phyloP scores from a whole-genome alignment of 768 basidiomycete species.

The Suillus weaverae region DNA sequence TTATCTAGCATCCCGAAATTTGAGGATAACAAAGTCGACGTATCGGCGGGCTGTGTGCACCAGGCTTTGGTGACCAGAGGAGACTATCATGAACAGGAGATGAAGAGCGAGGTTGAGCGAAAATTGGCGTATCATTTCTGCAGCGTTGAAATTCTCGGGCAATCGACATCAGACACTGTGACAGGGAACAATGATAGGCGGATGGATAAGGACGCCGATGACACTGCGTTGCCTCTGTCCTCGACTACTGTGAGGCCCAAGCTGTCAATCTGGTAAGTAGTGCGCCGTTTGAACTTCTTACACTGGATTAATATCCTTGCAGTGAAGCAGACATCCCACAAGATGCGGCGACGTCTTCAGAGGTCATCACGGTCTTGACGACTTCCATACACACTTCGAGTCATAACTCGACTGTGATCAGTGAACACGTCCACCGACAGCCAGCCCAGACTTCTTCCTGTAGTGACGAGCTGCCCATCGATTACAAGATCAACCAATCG shows the following conservation, averaged over 20 bases:
- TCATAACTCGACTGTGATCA: neutral
- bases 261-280: neutral
- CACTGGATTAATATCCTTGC: neutral
- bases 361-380: neutral
- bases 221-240: neutral
- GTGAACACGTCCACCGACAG: neutral
- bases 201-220: neutral
- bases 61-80: neutral
- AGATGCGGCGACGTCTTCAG: neutral
- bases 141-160: neutral
- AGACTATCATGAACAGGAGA: neutral
- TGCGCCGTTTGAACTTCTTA: neutral
- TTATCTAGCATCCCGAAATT: neutral
- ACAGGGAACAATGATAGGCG: neutral
- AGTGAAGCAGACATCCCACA: neutral
- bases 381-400: neutral
- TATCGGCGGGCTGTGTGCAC: neutral
- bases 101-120: neutral
- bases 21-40: neutral
- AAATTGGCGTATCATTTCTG: neutral
- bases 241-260: neutral
- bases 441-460: neutral
- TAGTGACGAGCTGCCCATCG: neutral
- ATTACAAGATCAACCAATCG: neutral
- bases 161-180: neutral